A percentile compares a stretch with the other conserved stretches of the same genome.
Conservation (phyloP, 495 filamentous ascomycete species). For the Trichoderma virens region DNA sequence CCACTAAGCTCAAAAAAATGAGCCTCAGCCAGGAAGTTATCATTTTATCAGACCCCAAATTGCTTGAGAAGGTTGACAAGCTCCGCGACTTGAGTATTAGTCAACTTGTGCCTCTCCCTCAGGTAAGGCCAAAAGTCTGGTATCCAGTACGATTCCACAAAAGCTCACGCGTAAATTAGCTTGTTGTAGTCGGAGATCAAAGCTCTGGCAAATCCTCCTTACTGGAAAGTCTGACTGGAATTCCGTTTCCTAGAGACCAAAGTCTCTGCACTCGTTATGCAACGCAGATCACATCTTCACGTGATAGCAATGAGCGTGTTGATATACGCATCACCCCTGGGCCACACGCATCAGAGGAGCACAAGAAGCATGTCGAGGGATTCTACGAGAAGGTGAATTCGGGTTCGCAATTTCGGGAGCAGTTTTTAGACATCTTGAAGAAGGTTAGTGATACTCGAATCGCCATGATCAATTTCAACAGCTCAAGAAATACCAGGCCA, state of each 20-base stretch:
- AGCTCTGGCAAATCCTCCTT: slow-evolving; percentile 43
- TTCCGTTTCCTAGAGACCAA: slow-evolving; percentile 37
- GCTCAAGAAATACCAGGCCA: slow-evolving; percentile 20
- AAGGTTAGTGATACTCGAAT: slow-evolving; percentile 16
- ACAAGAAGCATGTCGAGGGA: slow-evolving; percentile 15
- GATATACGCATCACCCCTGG: slow-evolving; percentile 38
- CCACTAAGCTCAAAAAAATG: not conserved
- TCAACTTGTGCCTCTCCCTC: slow-evolving; percentile 29
- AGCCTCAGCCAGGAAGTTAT: not conserved
- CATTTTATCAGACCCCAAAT: not conserved
- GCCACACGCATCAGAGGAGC: slow-evolving; percentile 18
- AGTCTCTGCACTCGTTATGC: slow-evolving; percentile 47
- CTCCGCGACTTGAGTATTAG: slow-evolving; percentile 34
- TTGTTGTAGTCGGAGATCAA: slow-evolving; percentile 40
- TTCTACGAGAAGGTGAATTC: slow-evolving; percentile 15
- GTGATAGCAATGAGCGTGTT: slow-evolving; percentile 18
- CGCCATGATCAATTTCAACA: not conserved
- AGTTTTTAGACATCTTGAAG: slow-evolving; percentile 19
- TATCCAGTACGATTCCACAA: not conserved
- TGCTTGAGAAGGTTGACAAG: slow-evolving; percentile 29
- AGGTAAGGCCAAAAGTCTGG: slow-evolving; percentile 15
- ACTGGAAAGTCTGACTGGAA: slow-evolving; percentile 40
- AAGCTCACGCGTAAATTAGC: slow-evolving; percentile 15
- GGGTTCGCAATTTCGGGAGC: slow-evolving; percentile 12
- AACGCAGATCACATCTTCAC: slow-evolving; percentile 45